phyloP scores from a whole-genome alignment of 2,329 filamentous ascomycete genomes.

The Exophiala bonariae region DNA sequence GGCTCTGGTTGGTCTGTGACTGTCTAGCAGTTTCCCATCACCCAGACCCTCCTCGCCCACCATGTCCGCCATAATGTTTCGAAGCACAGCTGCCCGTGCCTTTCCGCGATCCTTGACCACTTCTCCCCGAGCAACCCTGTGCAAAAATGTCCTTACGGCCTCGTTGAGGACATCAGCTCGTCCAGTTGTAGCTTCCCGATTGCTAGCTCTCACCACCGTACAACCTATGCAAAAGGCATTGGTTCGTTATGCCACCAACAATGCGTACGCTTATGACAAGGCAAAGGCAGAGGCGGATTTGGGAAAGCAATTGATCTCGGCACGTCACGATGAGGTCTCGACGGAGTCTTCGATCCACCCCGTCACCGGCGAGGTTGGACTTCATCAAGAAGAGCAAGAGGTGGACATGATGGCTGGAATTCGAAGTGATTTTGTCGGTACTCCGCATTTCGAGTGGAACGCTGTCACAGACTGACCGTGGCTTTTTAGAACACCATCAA shows the following conservation, averaged over 20 bases:
- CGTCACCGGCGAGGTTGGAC: constrained; percentile 45
- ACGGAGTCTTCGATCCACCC: constrained; percentile 57
- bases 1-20: constrained; percentile 20
- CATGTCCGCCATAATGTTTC: constrained; percentile 43
- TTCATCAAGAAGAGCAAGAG: constrained; percentile 37
- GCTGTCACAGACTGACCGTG: background rate
- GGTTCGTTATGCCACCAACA: constrained; percentile 42
- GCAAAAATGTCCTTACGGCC: constrained; percentile 45
- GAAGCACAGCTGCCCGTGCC: constrained; percentile 46
- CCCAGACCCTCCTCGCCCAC: constrained; percentile 32
- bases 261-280: constrained; percentile 24
- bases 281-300: constrained; percentile 50
- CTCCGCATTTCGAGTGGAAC: background rate
- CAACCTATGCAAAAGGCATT: constrained; percentile 49
- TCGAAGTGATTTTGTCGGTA: constrained; percentile 60
- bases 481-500: constrained; percentile 59
- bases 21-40: constrained; percentile 20
- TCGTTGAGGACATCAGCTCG: constrained; percentile 41
- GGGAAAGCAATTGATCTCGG: constrained; percentile 58
- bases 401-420: constrained; percentile 54
- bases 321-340: constrained; percentile 62
- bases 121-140: constrained; percentile 27
- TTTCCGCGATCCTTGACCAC: constrained; percentile 43
- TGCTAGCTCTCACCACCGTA: constrained; percentile 44
- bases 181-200: constrained; percentile 36